Base-by-base conservation (phyloP, 2,329 filamentous ascomycete species). In the Cladosporium sp. region DNA sequence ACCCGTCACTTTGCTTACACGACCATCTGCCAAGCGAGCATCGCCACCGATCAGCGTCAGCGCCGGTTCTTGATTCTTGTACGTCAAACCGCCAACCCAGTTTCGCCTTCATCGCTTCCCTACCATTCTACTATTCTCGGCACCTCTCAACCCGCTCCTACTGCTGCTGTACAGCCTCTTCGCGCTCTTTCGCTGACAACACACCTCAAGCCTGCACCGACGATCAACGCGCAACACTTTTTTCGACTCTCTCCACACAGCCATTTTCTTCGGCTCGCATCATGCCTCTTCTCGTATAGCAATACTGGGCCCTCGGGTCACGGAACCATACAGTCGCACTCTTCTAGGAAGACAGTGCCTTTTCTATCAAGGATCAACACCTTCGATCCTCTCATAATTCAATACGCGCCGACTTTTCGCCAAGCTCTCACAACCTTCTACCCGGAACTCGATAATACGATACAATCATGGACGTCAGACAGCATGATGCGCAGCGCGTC, bases 281-380 rank as follows among this genome's bases (percentile, higher is more conserved):
- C 20, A 53, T 50, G 44, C 36, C 24, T 36, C 43, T 34, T n/a
- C 27, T 47, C 44, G 53, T 55, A 55, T 55, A 55, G 53, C 53
- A 50, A 38, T 30, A 44, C 22, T 52, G 41, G 53, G 42, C 53
- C 53, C 51, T 50, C 47, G 29, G 53, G 53, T 52, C 52, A 43
- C 43, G 18, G 45, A 32, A 29, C 43, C 38, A 42, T 44, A 39
- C 45, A 27, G n/a, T 37, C 34, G 50, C 53, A 45, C 42, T 19
- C 41, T 44, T 49, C 48, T 13, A 6, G 18, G 39, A 48, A 29
- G 43, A 27, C 22, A 27, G 22, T 27, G 22, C 22, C 32, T 30
- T 45, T 41, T 2, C 7, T 50, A 15, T 6, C n/a, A n/a, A n/a
- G n/a, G 6, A 42, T 13, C 37, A 11, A 32, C 29, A 34, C 22